These are phyloP conservation scores for Candida sithepensis DNA, from an alignment of 805 yeast genomes.

Conservation along the genomic window DNA sequence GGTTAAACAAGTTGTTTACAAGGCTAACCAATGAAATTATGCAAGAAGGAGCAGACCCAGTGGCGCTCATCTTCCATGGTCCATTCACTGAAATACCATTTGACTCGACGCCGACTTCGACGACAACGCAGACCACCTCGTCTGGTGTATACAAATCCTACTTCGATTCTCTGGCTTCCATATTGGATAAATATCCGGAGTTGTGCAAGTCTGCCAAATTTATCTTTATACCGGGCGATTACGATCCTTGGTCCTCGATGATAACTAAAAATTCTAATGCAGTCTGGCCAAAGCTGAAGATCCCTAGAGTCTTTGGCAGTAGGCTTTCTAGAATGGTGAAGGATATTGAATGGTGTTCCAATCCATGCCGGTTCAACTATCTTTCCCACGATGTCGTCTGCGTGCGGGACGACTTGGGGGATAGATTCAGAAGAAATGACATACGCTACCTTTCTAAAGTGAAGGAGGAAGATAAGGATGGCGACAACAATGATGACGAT, in stretches of 20 bases:
- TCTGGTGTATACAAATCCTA: conserved; percentile 57
- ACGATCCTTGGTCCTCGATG: conserved; percentile 90
- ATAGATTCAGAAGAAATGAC: conserved; percentile 67
- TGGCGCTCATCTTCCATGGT: conserved; percentile 76
- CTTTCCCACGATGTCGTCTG: conserved; percentile 80
- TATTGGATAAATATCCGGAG: conserved; percentile 56
- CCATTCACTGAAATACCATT: conserved; percentile 72
- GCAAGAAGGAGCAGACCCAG: conserved; percentile 39
- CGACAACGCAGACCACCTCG: conserved; percentile 43
- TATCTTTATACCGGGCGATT: conserved; percentile 79
- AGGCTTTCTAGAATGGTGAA: conserved; percentile 58
- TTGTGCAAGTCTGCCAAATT: conserved; percentile 53
- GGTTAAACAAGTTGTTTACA: conserved; percentile 58
- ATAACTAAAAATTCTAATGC: conserved; percentile 57
- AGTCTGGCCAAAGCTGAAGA: conserved; percentile 67
- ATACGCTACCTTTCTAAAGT: conserved; percentile 44
- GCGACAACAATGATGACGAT: conserved; percentile 23
- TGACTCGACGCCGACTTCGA: conserved; percentile 48
- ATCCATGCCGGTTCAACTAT: conserved; percentile 77
- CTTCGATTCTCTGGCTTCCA: conserved; percentile 70
- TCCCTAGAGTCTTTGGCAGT: conserved; percentile 70
- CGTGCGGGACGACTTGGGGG: conserved; percentile 68
- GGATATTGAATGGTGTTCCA: conserved; percentile 55
- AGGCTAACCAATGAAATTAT: conserved; percentile 49
- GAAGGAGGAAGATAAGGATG: conserved; percentile 13